Percentiles rank a stretch among this genome's conserved stretches.
Evolutionary conservation across 306 rosid species (phyloP).

Genomic region (Citrullus mucosospermus): DNA sequence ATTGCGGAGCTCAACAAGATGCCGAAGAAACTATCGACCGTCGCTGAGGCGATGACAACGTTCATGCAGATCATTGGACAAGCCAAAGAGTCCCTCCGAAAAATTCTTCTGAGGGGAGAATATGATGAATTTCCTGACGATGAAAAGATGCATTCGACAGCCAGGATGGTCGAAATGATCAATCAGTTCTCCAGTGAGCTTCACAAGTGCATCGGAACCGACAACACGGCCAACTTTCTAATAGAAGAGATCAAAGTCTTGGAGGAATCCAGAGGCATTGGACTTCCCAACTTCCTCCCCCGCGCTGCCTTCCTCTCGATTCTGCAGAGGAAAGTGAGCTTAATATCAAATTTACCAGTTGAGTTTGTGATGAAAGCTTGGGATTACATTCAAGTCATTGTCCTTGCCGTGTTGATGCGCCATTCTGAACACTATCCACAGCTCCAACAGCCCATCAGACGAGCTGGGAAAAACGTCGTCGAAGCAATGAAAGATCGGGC

Average conservation of each 20-base stretch:
- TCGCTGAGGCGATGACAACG: constrained; percentile 15
- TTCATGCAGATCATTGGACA: constrained; percentile 31
- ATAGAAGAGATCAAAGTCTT: constrained; percentile 9
- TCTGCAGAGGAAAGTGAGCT: constrained; percentile 5
- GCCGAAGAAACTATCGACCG: constrained; percentile 13
- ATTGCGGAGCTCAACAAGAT: constrained; percentile 13
- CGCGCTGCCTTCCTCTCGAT: constrained; percentile 9
- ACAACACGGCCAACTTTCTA: background rate
- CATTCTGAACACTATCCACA: constrained; percentile 12
- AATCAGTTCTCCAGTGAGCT: constrained; percentile 3
- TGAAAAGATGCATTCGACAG: constrained; percentile 14
- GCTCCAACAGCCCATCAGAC: constrained; percentile 10
- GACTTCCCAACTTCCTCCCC: constrained; percentile 12
- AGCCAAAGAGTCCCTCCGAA: constrained; percentile 26
- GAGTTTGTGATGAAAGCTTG: constrained; percentile 8
- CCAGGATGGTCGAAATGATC: constrained; percentile 9
- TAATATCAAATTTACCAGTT: background rate
- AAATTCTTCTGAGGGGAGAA: constrained; percentile 12
- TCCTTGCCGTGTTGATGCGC: constrained; percentile 11
- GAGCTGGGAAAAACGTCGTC: constrained; percentile 2
- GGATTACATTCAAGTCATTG: constrained; percentile 6
- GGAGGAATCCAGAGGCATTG: constrained; percentile 15
- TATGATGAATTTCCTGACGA: constrained; percentile 10
- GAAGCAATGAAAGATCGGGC: constrained; percentile 7
- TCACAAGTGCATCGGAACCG: background rate